These are phyloP conservation scores for Ustilaginoidea virens DNA, from an alignment of 2,329 filamentous ascomycete species.

Conservation along the genomic window DNA sequence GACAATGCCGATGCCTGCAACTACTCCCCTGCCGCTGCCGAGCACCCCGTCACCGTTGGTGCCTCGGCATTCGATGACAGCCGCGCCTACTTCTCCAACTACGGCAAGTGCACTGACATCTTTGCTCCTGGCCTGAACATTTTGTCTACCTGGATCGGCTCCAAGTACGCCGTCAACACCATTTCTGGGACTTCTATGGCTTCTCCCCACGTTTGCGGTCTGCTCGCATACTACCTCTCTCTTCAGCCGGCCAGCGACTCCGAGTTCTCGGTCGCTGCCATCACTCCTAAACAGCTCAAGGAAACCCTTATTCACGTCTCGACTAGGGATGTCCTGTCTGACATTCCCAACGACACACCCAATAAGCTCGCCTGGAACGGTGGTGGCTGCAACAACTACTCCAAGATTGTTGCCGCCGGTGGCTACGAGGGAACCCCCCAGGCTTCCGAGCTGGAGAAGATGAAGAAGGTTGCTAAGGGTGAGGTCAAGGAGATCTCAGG, in stretches of 20 bases:
- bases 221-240: conserved; percentile 94
- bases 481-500: conserved; percentile 44
- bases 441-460: conserved; percentile 35
- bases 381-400: conserved; percentile 85
- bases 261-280: conserved; percentile 73
- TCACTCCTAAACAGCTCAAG: conserved; percentile 93
- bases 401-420: conserved; percentile 60
- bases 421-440: conserved; percentile 45
- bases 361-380: conserved; percentile 99
- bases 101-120: conserved; percentile 97
- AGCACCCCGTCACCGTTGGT: conserved; percentile 87
- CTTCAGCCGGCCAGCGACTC: conserved; percentile 85
- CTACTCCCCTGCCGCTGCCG: conserved; percentile 91
- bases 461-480: conserved; percentile 44
- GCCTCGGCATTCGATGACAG: conserved; percentile 86
- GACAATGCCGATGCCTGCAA: conserved; percentile 98
- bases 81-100: conserved; percentile 99
- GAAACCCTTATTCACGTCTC: conserved; percentile 68
- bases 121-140: conserved; percentile 97
- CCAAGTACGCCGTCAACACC: conserved; percentile 91
- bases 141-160: conserved; percentile 95
- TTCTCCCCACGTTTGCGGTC: conserved; percentile 89
- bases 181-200: conserved; percentile 99
- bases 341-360: conserved; percentile 72
- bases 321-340: conserved; percentile 61